A percentile compares a stretch with the other conserved stretches of the same genome.
Evolutionary conservation across 2,329 filamentous ascomycete species (phyloP).

Genomic region (Stemphylium beticola): DNA sequence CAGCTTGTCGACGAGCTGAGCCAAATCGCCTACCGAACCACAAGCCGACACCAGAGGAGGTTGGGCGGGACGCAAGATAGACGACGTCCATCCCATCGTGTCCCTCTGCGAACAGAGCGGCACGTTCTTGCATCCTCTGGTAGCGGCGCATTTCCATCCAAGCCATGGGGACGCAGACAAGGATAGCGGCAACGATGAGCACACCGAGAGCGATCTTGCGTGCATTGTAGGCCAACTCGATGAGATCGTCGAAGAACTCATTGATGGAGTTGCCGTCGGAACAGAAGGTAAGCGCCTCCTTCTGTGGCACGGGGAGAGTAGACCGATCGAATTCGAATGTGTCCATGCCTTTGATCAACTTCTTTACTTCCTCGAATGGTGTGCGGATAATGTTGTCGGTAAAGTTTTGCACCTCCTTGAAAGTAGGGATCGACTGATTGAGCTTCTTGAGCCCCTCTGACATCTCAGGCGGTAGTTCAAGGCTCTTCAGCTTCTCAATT

Average conservation of each 20-base stretch:
- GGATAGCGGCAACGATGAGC: slow-evolving; percentile 72
- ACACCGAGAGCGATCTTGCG: slow-evolving; percentile 79
- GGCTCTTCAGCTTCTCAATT: slow-evolving; percentile 70
- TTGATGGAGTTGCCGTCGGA: slow-evolving; percentile 82
- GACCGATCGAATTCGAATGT: slow-evolving; percentile 79
- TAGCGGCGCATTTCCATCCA: slow-evolving; percentile 81
- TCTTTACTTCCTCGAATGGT: slow-evolving; percentile 82
- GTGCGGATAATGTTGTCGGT: slow-evolving; percentile 75
- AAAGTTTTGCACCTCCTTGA: slow-evolving; percentile 81
- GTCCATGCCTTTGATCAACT: slow-evolving; percentile 71
- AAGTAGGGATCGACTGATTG: slow-evolving; percentile 81
- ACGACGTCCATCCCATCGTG: slow-evolving; percentile 86
- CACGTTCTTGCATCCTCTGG: slow-evolving; percentile 72
- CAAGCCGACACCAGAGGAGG: slow-evolving; percentile 75
- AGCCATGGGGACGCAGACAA: slow-evolving; percentile 79
- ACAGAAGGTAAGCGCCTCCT: slow-evolving; percentile 85
- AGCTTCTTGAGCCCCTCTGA: slow-evolving; percentile 72
- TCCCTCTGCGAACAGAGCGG: slow-evolving; percentile 69
- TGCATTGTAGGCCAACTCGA: slow-evolving; percentile 69
- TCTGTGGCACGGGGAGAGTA: slow-evolving; percentile 81
- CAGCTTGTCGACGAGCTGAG: slow-evolving; percentile 68
- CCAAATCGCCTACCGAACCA: slow-evolving; percentile 70
- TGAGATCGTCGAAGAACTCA: slow-evolving; percentile 79
- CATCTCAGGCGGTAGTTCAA: slow-evolving; percentile 73
- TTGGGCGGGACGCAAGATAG: slow-evolving; percentile 83